Conservation (phyloP, 768 basidiomycete species). For the Tylopilus felleus region DNA sequence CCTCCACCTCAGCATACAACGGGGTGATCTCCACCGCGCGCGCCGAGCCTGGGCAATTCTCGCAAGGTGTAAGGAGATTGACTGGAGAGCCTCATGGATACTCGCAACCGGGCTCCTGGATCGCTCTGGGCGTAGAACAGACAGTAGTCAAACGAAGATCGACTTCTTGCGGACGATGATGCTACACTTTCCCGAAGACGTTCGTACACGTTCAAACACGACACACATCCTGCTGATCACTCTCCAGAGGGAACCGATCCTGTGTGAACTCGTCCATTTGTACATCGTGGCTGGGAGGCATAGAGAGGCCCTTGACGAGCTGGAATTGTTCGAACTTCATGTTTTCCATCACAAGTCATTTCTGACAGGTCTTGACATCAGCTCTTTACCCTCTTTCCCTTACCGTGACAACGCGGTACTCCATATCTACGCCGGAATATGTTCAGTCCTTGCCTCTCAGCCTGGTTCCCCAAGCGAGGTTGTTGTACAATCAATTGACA, state of each 20-base stretch:
- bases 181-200: slow-evolving; percentile 65
- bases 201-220: slow-evolving; percentile 34
- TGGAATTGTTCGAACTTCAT: slow-evolving; percentile 64
- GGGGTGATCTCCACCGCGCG: slow-evolving; percentile 61
- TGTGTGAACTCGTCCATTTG: slow-evolving; percentile 71
- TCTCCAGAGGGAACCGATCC: slow-evolving; percentile 64
- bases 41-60: slow-evolving; percentile 72
- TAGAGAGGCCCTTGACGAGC: slow-evolving; percentile 74
- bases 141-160: slow-evolving; percentile 36
- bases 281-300: slow-evolving; percentile 57
- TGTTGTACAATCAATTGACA: slow-evolving; percentile 27
- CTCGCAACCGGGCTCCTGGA: slow-evolving; percentile 58
- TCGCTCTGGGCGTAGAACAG: slow-evolving; percentile 27
- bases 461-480: slow-evolving; percentile 8
- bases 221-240: slow-evolving; percentile 11
- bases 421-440: slow-evolving; percentile 79
- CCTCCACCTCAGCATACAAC: slow-evolving; percentile 66
- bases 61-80: slow-evolving; percentile 70
- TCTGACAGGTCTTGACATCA: slow-evolving; percentile 28
- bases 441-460: slow-evolving; percentile 63
- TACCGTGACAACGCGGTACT: slow-evolving; percentile 79
- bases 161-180: slow-evolving; percentile 70
- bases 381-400: slow-evolving; percentile 85
- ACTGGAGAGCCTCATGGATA: slow-evolving; percentile 72
- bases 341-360: neutral